Evolutionary conservation across 1,284 basidiomycete species (phyloP).

Genomic region (Malassezia psittaci): DNA sequence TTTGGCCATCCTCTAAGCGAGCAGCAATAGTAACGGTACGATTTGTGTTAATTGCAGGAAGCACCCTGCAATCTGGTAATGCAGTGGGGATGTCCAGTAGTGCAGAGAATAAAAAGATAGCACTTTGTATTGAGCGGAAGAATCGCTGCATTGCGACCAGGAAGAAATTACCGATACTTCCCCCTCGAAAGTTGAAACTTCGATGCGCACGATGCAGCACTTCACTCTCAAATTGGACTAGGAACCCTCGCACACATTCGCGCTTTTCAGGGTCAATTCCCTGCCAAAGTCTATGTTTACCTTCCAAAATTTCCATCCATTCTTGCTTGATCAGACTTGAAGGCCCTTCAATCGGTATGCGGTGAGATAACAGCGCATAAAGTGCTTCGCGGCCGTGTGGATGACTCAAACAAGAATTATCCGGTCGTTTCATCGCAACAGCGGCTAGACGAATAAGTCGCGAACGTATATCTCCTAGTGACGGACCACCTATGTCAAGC

Average conservation of each 20-base stretch:
- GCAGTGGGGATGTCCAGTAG: slow-evolving; percentile 59
- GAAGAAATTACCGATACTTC: slow-evolving; percentile 41
- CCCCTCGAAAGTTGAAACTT: slow-evolving; percentile 43
- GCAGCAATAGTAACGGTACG: slow-evolving; percentile 93
- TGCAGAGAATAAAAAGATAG: slow-evolving; percentile 88
- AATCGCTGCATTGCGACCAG: slow-evolving; percentile 38
- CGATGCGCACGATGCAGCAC: slow-evolving; percentile 63
- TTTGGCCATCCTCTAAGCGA: slow-evolving; percentile 54
- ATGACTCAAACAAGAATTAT: slow-evolving; percentile 50
- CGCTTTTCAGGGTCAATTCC: slow-evolving; percentile 85
- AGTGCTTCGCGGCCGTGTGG: slow-evolving; percentile 53
- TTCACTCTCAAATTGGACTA: slow-evolving; percentile 76
- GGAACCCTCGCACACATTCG: slow-evolving; percentile 64
- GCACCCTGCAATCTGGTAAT: slow-evolving; percentile 54
- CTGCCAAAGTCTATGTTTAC: slow-evolving; percentile 68
- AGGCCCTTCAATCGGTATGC: slow-evolving; percentile 60
- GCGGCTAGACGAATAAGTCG: slow-evolving; percentile 71
- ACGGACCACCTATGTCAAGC: slow-evolving; percentile 26
- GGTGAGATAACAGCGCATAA: slow-evolving; percentile 65
- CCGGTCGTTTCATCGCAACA: slow-evolving; percentile 49
- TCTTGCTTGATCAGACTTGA: slow-evolving; percentile 72
- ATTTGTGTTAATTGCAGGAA: slow-evolving; percentile 87
- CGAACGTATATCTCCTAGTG: slow-evolving; percentile 56
- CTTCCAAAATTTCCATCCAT: slow-evolving; percentile 88
- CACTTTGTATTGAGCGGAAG: slow-evolving; percentile 56